phyloP scores from a whole-genome alignment of 495 filamentous ascomycete species.

The Letharia lupina region DNA sequence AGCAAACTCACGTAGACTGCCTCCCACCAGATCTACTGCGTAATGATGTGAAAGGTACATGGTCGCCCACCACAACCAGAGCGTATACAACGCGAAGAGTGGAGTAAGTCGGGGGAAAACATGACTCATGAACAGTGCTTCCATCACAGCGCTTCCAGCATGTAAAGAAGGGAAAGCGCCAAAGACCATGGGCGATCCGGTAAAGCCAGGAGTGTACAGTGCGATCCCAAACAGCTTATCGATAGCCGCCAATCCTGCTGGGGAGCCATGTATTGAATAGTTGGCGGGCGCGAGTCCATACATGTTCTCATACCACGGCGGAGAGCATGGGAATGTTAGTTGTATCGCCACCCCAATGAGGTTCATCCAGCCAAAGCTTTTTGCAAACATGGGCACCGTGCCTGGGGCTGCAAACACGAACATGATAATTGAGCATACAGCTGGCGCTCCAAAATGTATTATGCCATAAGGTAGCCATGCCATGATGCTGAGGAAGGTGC shows the following conservation, averaged over 20 bases:
- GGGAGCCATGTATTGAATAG: conserved; percentile 79
- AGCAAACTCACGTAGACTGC: conserved; percentile 52
- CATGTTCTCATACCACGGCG: conserved; percentile 90
- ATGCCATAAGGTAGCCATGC: conserved; percentile 93
- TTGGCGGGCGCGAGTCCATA: conserved; percentile 84
- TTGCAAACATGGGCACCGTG: conserved; percentile 73
- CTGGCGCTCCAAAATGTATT: conserved; percentile 75
- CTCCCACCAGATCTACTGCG: conserved; percentile 83
- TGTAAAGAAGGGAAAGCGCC: conserved; percentile 91
- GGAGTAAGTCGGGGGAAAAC: conserved; percentile 72
- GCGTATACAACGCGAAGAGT: conserved; percentile 68
- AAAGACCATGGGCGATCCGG: conserved; percentile 81
- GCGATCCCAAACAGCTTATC: conserved; percentile 83
- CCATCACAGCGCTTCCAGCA: conserved; percentile 73
- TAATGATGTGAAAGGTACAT: conserved; percentile 98
- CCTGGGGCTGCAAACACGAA: conserved; percentile 86
- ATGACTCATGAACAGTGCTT: conserved; percentile 87
- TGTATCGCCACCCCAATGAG: conserved; percentile 77
- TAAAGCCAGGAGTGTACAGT: conserved; percentile 85
- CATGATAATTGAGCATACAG: conserved; percentile 63
- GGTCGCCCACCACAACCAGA: conserved; percentile 98
- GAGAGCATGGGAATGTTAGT: conserved; percentile 82
- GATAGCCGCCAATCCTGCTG: conserved; percentile 80
- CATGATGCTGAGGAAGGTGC: conserved; percentile 70
- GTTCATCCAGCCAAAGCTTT: conserved; percentile 87